Evolutionary conservation across 257 asterid species (phyloP), one percentile per base, ranked within the genome.

Genomic region (Lycium barbarum): DNA sequence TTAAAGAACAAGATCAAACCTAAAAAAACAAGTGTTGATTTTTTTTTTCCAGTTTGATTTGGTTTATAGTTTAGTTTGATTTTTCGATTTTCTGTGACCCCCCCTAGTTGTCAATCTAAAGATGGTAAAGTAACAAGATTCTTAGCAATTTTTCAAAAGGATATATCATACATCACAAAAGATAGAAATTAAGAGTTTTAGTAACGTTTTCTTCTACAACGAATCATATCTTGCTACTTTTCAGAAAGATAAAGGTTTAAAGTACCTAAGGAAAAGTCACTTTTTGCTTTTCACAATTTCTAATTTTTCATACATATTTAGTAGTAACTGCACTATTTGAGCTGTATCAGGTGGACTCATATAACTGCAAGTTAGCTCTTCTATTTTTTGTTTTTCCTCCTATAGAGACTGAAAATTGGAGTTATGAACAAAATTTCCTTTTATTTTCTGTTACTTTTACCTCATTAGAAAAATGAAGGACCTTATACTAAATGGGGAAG

Each of bases 281-380:
- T 38, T 70, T 38, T 53, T 70, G 78, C 53, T 70, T 38, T 70
- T 70, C 78, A 70, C 78, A 53, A 68, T 68, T 40, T 70, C 78
- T 0, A 70, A 17, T 14, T 68, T 36, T 7, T 26, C 49, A 35
- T 57, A 57, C 20, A 15, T 14, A 57, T 36, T 18, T 67, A 36
- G 7, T 6, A 40, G 45, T 0, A 40, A 4, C 45, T 40, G 45
- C 45, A 49, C 0, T 49, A 49, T 49, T 49, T 49, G 55, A 49
- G 55, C 13, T 49, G 9, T 49, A 49, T 47, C 51, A 49, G 9
- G 13, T 49, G 55, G 55, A 49, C 55, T 9, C 33, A 26, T 10
- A 9, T 49, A 49, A 49, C 55, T 49, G 55, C 13, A 9, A 9
- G 55, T 49, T 9, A 9, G 12, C 55, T 49, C 55, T 49, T 49